A percentile compares a stretch with the other conserved stretches of the same genome.
These are phyloP conservation scores for Cryphonectria naterciae DNA, from an alignment of 2,329 filamentous ascomycete species.

Conservation along the genomic window DNA sequence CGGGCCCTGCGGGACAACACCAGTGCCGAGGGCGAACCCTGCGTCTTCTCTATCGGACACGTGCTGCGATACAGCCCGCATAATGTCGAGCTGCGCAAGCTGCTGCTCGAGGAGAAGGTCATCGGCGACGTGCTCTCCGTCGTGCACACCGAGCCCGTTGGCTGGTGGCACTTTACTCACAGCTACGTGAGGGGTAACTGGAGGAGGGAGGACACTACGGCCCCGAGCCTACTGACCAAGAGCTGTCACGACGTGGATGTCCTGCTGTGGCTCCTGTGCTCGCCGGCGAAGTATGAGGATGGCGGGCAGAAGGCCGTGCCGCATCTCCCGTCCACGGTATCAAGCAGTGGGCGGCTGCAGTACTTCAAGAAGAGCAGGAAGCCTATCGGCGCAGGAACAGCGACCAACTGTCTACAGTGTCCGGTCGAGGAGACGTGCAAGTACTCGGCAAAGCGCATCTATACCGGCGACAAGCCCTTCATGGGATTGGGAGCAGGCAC, in stretches of 20 bases:
- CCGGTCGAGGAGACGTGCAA: constrained; percentile 74
- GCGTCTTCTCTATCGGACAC: constrained; percentile 88
- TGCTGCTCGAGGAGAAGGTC: constrained; percentile 73
- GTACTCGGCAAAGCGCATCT: constrained; percentile 85
- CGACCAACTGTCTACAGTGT: constrained; percentile 88
- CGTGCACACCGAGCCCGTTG: constrained; percentile 91
- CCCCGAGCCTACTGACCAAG: constrained; percentile 86
- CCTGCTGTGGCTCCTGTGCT: constrained; percentile 86
- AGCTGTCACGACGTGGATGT: constrained; percentile 97
- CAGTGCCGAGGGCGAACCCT: constrained; percentile 34
- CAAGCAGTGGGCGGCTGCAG: constrained; percentile 75
- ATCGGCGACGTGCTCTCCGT: constrained; percentile 86
- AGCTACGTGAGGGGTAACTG: constrained; percentile 93
- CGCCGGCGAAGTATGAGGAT: constrained; percentile 57
- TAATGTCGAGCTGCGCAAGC: constrained; percentile 79
- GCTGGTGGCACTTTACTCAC: constrained; percentile 95
- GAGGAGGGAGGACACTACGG: constrained; percentile 78
- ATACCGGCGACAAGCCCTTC: constrained; percentile 65
- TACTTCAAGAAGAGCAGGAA: constrained; percentile 79
- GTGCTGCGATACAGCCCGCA: constrained; percentile 92
- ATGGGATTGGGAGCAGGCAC: constrained; percentile 66
- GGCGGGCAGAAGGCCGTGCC: constrained; percentile 48
- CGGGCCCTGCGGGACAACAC: constrained; percentile 52
- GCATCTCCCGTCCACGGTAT: constrained; percentile 77
- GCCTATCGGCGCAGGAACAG: constrained; percentile 70